Evolutionary conservation across 441 rosid genomes (phyloP).

Genomic region (Gossypium davidsonii): DNA sequence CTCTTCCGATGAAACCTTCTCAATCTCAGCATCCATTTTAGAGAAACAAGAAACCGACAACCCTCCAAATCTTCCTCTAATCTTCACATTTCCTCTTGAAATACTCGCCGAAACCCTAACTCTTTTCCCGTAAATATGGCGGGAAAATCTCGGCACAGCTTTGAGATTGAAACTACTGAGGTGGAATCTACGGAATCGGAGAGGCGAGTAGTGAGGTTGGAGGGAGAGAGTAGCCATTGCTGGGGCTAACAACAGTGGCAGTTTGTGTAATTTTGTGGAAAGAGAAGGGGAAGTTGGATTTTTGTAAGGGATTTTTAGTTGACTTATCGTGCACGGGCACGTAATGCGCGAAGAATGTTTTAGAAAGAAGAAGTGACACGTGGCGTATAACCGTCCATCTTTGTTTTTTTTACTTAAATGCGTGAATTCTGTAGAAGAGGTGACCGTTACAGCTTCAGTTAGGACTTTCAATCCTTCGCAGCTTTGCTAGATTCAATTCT

Average conservation of each 20-base stretch:
- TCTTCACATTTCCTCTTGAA: slow-evolving; percentile 11
- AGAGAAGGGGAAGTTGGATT: background rate
- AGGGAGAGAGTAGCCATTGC: slow-evolving; percentile 13
- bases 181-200: slow-evolving; percentile 15
- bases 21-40: slow-evolving; percentile 31
- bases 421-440: background rate
- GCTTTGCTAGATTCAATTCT: no score
- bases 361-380: background rate
- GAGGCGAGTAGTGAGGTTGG: background rate
- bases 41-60: slow-evolving; percentile 26
- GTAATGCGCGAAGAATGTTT: background rate
- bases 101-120: slow-evolving; percentile 13
- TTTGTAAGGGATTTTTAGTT: background rate
- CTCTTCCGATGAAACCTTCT: slow-evolving; percentile 22
- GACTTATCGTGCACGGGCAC: slow-evolving; percentile 10
- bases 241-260: slow-evolving; percentile 2
- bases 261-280: slow-evolving; percentile 1
- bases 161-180: background rate
- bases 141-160: slow-evolving; percentile 17
- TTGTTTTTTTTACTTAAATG: background rate
- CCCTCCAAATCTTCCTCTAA: slow-evolving; percentile 17
- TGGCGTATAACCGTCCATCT: background rate
- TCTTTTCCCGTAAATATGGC: slow-evolving; percentile 26
- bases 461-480: no score
- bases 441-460: background rate